Base-by-base conservation (phyloP, 2,329 filamentous ascomycete species). In the Phaeosphaeriaceae sp. region DNA sequence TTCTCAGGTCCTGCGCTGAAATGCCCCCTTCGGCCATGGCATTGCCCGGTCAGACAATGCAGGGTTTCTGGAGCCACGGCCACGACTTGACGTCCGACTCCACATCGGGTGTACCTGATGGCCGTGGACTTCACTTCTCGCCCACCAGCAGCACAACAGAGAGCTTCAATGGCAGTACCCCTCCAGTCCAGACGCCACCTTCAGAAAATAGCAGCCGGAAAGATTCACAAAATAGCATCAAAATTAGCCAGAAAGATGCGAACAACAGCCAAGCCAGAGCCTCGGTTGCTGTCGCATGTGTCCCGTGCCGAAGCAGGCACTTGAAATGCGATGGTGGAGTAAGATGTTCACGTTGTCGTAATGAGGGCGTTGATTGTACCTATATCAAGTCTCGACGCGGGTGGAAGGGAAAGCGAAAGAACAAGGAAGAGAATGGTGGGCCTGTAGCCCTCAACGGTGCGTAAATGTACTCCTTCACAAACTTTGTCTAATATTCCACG, bases 381-480 rank as follows among this genome's bases (percentile, higher is more conserved):
- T 86, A 86, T 67, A 77, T 83, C 48, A 81, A 82, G 61, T 85
- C 82, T 13, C 79, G 83, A 31, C 76, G 84, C 51, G 84, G 83
- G 3, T 81, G 79, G 79, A 81, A 80, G 61, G 79, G 79, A 25
- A 78, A 79, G 55, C 70, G 82, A 72, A 57, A 76, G 66, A 70
- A 54, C 59, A 75, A 75, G 59, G 73, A 72, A 66, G 51, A 79
- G 66, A 61, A 69, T 70, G 31, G 73, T 63, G 1, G 65, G 15
- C 53, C 69, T 21, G 51, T 54, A 21, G 53, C 61, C 36, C 57
- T 62, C 41, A 66, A 69, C 51, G 68, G 73, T 71, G 49, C 56
- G 67, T 68, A 33, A 21, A 40, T 9, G 41, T 40, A 42, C 22
- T 7, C 41, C n/a, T 27, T 45, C 25, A 57, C 48, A 17, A 31